These are phyloP conservation scores for Auricularia sp. DNA, from an alignment of 768 basidiomycete species.

Conservation along the genomic window DNA sequence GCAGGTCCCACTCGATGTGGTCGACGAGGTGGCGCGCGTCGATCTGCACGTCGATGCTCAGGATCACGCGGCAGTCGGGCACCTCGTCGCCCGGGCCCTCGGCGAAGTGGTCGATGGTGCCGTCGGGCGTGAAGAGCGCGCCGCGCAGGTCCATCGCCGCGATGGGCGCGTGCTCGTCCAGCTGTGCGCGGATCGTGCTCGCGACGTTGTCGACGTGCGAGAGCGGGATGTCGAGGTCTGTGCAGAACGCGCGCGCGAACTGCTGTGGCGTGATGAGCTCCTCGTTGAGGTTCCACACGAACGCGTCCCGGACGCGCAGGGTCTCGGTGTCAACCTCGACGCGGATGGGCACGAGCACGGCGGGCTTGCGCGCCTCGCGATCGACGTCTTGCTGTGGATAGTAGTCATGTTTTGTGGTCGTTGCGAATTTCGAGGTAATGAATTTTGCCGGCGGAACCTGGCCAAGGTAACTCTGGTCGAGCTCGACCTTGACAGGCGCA, in stretches of 20 bases:
- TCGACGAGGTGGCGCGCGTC: conserved; percentile 84
- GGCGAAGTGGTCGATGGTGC: conserved; percentile 20
- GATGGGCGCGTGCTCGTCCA: conserved; percentile 82
- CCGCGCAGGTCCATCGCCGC: conserved; percentile 62
- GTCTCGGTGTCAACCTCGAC: conserved; percentile 92
- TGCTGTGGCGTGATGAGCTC: conserved; percentile 70
- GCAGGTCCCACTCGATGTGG: conserved; percentile 98
- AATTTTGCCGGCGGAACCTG: conserved; percentile 72
- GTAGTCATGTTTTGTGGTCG: conserved; percentile 59
- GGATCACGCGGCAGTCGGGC: conserved; percentile 71
- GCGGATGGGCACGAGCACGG: conserved; percentile 77
- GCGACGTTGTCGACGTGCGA: conserved; percentile 73
- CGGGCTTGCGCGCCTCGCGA: conserved; percentile 43
- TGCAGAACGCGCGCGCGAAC: conserved; percentile 82
- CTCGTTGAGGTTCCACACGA: conserved; percentile 93
- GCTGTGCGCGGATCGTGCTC: conserved; percentile 79
- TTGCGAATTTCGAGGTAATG: conserved; percentile 50
- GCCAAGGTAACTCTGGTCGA: conserved; percentile 87
- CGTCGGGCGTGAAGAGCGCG: conserved; percentile 12
- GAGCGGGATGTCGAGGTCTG: conserved; percentile 71
- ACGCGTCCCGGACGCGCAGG: conserved; percentile 86
- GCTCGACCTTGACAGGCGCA: conserved; percentile 40
- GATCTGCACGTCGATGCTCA: conserved; percentile 93
- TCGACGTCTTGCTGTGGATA: conserved; percentile 54
- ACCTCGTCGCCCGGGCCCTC: conserved; percentile 42